Evolutionary conservation across 2,329 filamentous ascomycete genomes (phyloP).

Genomic region (Sclerotinia glacialis): DNA sequence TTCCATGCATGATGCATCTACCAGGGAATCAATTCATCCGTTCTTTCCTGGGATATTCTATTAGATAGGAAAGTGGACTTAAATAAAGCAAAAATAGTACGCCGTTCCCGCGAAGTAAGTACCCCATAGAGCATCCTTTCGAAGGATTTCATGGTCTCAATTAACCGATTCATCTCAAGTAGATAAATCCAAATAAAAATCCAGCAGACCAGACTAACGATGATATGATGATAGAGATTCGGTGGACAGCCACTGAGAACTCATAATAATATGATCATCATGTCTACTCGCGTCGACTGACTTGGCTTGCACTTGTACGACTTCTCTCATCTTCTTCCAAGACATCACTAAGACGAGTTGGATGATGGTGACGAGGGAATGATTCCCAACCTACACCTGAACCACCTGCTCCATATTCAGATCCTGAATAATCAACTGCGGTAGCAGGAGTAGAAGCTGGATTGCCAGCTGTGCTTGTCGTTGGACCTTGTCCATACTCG

Average conservation of each 20-base stretch:
- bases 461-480: conserved; percentile 19
- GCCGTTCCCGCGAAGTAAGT: conserved; percentile 9
- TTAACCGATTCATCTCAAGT: not conserved
- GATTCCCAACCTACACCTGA: conserved; percentile 68
- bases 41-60: conserved; percentile 19
- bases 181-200: not conserved
- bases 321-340: conserved; percentile 81
- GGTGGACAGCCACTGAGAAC: not conserved
- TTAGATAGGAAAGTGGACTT: conserved; percentile 10
- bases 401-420: conserved; percentile 58
- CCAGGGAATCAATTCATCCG: conserved; percentile 4
- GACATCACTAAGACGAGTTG: conserved; percentile 84
- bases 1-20: conserved; percentile 14
- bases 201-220: not conserved
- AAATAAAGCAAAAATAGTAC: conserved; percentile 7
- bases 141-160: conserved; percentile 1
- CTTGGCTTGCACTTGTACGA: conserved; percentile 57
- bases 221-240: not conserved
- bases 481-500: conserved; percentile 34
- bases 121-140: not conserved
- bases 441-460: conserved; percentile 27
- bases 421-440: conserved; percentile 61
- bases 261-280: conserved; percentile 10
- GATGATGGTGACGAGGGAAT: conserved; percentile 79
- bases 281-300: conserved; percentile 30